Evolutionary conservation across 805 yeast species (phyloP).

Genomic region (Lipomyces chichibuensis): DNA sequence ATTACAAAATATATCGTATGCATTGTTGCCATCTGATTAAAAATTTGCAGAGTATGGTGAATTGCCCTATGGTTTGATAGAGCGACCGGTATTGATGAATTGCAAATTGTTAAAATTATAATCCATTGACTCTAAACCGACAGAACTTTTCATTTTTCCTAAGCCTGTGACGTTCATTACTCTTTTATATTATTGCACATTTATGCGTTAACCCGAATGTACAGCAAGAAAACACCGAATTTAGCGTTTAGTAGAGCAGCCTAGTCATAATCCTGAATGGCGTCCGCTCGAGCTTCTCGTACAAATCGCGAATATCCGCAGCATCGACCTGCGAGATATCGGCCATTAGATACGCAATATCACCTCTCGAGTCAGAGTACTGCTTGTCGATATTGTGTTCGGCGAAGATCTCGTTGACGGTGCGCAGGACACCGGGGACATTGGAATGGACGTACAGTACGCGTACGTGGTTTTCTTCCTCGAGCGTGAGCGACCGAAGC

Average conservation of each 20-base stretch:
- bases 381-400: constrained; percentile 97
- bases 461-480: constrained; percentile 81
- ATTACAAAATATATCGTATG: background rate
- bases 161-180: background rate
- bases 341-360: constrained; percentile 96
- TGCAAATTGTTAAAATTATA: background rate
- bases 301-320: constrained; percentile 79
- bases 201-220: background rate
- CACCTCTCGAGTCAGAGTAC: constrained; percentile 95
- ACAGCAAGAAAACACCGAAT: background rate
- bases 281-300: constrained; percentile 84
- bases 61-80: background rate
- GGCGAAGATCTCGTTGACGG: constrained; percentile 93
- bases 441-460: constrained; percentile 95
- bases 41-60: background rate
- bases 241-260: constrained; percentile 66
- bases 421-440: constrained; percentile 97
- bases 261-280: constrained; percentile 91
- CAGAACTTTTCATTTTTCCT: background rate
- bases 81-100: background rate
- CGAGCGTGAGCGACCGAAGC: constrained; percentile 82
- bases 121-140: background rate
- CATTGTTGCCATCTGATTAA: background rate
- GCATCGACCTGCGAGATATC: constrained; percentile 85
- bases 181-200: background rate